Base-by-base conservation (phyloP, 192 early-diverging fungal species). In the Backusella westeae region DNA sequence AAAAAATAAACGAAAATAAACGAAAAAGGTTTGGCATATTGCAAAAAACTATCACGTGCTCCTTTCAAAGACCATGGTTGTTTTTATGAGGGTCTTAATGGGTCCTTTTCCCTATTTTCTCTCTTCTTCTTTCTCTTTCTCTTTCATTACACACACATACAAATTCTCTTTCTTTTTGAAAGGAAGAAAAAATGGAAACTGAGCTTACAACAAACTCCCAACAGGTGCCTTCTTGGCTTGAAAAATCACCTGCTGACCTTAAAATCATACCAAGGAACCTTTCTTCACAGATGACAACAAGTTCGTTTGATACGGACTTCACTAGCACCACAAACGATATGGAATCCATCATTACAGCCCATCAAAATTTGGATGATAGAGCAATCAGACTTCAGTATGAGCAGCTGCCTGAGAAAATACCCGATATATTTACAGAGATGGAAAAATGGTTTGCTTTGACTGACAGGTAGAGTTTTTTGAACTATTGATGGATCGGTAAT, bases 371-470 rank as follows among this genome's bases (percentile, higher is more conserved):
- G 1, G 36, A 69, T 15, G 21, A 41, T 23, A 69, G 68, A 69
- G 68, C 26, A 19, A 41, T 71, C 15, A 12, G 42, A 32, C 42
- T 44, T 14, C 70, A 46, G 34, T 71, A 71, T 49, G 70, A 71
- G 10, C 70, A 71, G 29, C 29, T 23, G 6, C 70, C 70, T 19
- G 70, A 71, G 29, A 71, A 70, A 38, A 63, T 80, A 29, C 79
- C 78, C 65, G 69, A 80, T 41, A 38, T 80, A 32, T 66, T 59
- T 23, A 66, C 46, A 21, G 82, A 83, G 56, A 80, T 83, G 79
- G 82, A 83, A 52, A 74, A 77, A 12, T 83, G 82, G 82, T 80
- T 75, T 65, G 67, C 78, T 2, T 76, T 78, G 75, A 75, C 76
- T 10, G 79, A 83, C 67, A 77, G 82, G 82, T 83, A 66, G 6